Base-by-base conservation (phyloP, 176 grass and related monocot genomes). In the Bromus sterilis region DNA sequence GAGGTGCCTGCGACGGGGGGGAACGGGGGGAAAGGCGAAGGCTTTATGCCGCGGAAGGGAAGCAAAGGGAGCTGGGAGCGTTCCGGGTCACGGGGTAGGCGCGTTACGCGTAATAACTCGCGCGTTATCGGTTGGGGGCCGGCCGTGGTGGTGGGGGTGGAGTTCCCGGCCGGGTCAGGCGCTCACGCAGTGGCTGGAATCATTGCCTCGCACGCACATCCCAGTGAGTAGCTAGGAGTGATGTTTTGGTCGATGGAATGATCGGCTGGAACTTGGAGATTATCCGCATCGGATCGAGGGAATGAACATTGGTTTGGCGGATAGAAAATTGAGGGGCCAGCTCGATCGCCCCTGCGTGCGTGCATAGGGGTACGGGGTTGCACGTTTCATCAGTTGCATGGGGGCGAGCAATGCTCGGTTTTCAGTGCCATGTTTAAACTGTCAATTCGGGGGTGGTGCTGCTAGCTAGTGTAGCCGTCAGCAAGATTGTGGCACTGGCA, bases 91-190 rank as follows among this genome's bases (percentile, higher is more conserved):
- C 66, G 76, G 77, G 86, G 39, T 30, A 21, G 20, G 74, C 66
- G 77, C 77, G 77, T 68, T 76, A 76, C 31, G 87, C 77, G 71
- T 85, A 85, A 81, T 89, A 71, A 81, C 78, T 85, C 71, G 78
- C 55, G 82, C 82, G 82, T 62, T 89, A 46, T 76, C 71, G 4
- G 77, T 85, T 69, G 71, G 71, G 40, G 61, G 12, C 37, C n/a
- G n/a, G n/a, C n/a, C n/a, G n/a, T n/a, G n/a, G 39, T 15, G 41
- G 28, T 20, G 43, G 18, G 23, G n/a, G 32, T 23, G 24, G 77
- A 44, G 44, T 18, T 7, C 61, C 51, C 61, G 68, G 23, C 39
- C 64, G 56, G 9, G 16, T 11, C 18, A n/a, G 18, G 6, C 9
- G 44, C 18, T 3, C n/a, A 4, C 34, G 63, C 36, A 59, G 86